Conservation (phyloP, 2,329 filamentous ascomycete species). For the Lecanicillium sp. region DNA sequence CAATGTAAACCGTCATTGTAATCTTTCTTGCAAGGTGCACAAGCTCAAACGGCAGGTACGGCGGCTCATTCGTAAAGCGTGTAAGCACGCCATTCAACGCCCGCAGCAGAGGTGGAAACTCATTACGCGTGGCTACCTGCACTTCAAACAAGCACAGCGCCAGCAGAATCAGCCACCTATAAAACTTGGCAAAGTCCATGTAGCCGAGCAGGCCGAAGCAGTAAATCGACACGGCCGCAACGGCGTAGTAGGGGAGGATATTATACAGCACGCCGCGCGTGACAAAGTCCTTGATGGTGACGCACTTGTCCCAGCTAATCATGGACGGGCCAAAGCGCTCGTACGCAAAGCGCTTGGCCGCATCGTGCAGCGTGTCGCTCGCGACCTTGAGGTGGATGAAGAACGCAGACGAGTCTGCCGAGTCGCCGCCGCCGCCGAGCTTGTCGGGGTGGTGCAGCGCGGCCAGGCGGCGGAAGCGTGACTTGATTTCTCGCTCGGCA, state of each 20-base stretch:
- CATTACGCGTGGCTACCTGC: constrained; percentile 45
- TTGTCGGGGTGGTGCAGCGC: constrained; percentile 82
- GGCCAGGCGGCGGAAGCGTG: constrained; percentile 70
- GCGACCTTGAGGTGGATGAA: constrained; percentile 81
- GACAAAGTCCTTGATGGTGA: constrained; percentile 66
- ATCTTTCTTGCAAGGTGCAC: constrained; percentile 68
- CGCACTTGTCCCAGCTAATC: constrained; percentile 55
- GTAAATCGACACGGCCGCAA: constrained; percentile 50
- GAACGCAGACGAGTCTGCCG: constrained; percentile 29
- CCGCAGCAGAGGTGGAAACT: constrained; percentile 36
- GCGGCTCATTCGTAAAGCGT: constrained; percentile 36
- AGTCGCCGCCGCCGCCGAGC: constrained; percentile 31
- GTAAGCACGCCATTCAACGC: constrained; percentile 36
- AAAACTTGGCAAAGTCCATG: constrained; percentile 58
- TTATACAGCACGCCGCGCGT: constrained; percentile 51
- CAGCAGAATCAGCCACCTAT: constrained; percentile 52
- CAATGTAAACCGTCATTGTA: constrained; percentile 72
- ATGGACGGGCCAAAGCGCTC: constrained; percentile 77
- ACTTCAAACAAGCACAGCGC: constrained; percentile 48
- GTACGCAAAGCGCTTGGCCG: constrained; percentile 75
- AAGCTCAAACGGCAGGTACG: constrained; percentile 79
- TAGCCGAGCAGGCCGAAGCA: constrained; percentile 57
- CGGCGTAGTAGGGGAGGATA: constrained; percentile 52
- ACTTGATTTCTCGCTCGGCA: constrained; percentile 70
- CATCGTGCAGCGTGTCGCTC: constrained; percentile 72